A percentile compares a stretch with the other conserved stretches of the same genome.
Conservation (phyloP, 441 rosid genomes). For the Lagerstroemia fauriei region DNA sequence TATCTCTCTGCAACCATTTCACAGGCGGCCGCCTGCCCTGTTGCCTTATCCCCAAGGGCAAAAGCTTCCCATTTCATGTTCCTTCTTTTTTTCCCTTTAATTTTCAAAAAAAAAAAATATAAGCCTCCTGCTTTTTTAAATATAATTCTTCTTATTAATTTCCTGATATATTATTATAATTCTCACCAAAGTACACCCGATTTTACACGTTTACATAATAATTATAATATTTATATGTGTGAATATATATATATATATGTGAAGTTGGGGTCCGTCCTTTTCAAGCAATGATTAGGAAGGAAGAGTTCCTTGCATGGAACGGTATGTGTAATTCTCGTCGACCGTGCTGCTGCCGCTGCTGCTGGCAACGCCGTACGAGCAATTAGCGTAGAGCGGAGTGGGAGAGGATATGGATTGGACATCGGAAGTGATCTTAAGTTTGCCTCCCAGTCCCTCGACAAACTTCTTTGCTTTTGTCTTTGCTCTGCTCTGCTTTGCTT, state of each 20-base stretch:
- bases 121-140: background rate
- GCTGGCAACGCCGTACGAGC: slow-evolving; percentile 41
- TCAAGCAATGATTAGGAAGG: background rate
- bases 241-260: too few relatives aligned
- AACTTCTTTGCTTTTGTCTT: slow-evolving; percentile 19
- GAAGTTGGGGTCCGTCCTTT: background rate
- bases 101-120: too few relatives aligned
- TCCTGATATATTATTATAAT: too few relatives aligned
- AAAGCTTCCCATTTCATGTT: too few relatives aligned
- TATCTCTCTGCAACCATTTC: too few relatives aligned
- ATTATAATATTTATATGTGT: too few relatives aligned
- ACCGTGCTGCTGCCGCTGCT: background rate
- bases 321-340: background rate
- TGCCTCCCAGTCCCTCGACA: slow-evolving; percentile 54
- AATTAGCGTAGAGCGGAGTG: slow-evolving; percentile 18
- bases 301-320: background rate
- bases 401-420: background rate
- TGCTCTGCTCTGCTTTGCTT: slow-evolving; percentile 19
- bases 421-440: slow-evolving; percentile 33
- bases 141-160: too few relatives aligned
- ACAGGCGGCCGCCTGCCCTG: too few relatives aligned
- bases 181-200: too few relatives aligned
- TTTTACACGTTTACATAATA: too few relatives aligned
- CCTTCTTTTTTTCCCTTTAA: too few relatives aligned
- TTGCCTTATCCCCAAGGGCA: too few relatives aligned